Evolutionary conservation across 2,329 filamentous ascomycete genomes (phyloP).

Genomic region (Gnomoniopsis sp.): DNA sequence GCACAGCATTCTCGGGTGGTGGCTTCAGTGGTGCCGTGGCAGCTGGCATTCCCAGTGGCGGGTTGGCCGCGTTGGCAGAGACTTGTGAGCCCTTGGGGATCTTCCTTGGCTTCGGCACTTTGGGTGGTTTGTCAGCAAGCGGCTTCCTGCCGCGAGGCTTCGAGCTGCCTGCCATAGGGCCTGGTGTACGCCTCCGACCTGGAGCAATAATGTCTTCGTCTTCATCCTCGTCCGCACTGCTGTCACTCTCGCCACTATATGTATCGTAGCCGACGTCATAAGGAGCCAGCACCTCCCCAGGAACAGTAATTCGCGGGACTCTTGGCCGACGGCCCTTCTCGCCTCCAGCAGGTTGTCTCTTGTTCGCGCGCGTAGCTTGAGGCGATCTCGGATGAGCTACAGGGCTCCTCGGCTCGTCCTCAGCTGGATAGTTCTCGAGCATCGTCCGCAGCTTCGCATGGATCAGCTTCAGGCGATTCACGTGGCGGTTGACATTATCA

Average conservation of each 20-base stretch:
- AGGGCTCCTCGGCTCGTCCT: slow-evolving; percentile 49
- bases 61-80: slow-evolving; percentile 13
- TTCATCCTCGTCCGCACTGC: slow-evolving; percentile 49
- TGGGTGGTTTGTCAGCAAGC: slow-evolving; percentile 27
- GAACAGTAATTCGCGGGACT: slow-evolving; percentile 60
- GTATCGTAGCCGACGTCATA: slow-evolving; percentile 63
- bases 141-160: slow-evolving; percentile 44
- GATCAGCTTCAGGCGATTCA: slow-evolving; percentile 56
- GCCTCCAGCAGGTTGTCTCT: slow-evolving; percentile 37
- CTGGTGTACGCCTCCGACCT: slow-evolving; percentile 30
- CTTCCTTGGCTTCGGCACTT: slow-evolving; percentile 41
- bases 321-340: slow-evolving; percentile 43
- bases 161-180: slow-evolving; percentile 27
- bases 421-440: slow-evolving; percentile 56
- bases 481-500: slow-evolving; percentile 61
- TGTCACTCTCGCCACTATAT: slow-evolving; percentile 51
- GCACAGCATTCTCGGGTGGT: slow-evolving; percentile 56
- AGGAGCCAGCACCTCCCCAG: slow-evolving; percentile 62
- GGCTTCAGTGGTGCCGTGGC: slow-evolving; percentile 43
- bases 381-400: slow-evolving; percentile 50
- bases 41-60: slow-evolving; percentile 11
- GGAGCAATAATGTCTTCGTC: slow-evolving; percentile 40
- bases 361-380: slow-evolving; percentile 45
- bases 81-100: slow-evolving; percentile 23
- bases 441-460: slow-evolving; percentile 57